Evolutionary conservation across 2,329 filamentous ascomycete genomes (phyloP), one percentile per base, ranked within the genome.

Genomic region (Podosphaera aphanis): DNA sequence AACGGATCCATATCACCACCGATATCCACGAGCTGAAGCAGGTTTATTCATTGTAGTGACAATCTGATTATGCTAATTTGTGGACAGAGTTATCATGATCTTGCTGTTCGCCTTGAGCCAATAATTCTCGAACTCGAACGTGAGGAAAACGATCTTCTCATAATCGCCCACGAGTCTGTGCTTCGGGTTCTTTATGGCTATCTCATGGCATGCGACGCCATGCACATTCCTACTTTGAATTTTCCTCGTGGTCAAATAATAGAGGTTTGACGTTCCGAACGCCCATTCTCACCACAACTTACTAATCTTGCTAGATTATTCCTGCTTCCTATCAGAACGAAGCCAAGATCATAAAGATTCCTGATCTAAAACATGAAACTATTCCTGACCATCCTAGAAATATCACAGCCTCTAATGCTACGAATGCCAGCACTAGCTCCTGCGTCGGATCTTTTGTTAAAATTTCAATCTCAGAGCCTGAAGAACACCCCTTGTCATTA

Each of bases 201-300:
- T 62, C 69, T 98, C 35, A 98, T 98, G 90, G 90, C 93, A 55
- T 95, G 90, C 64, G 90, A 88, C 59, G 86, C 92, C 7, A 81
- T 80, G 61, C 85, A 93, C 57, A 98, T 98, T 50, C 90, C 90
- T 3, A 80, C 78, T 54, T 73, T 98, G 50, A 82, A 84, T 53
- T 98, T 98, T 57, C 90, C 90, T 3, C 81, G 90, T 38, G 80
- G 98, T 59, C 85, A 98, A 60, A 95, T 98, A 58, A 93, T 98
- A 53, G 90, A 98, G 68, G 75, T 74, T 59, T 54, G 63, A 51
- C 38, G 5, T 18, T 19, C 16, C 15, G 10, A 29, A 19, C 16
- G 8, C 38, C 23, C 25, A 20, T 8, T 27, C 10, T 38, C 11
- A n/a, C 20, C 23, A 18, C 42, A 4, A 39, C 18, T 13, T 35